Evolutionary conservation across 148 eudicot genomes (phyloP).

Genomic region (Chenopodium quinoa): DNA sequence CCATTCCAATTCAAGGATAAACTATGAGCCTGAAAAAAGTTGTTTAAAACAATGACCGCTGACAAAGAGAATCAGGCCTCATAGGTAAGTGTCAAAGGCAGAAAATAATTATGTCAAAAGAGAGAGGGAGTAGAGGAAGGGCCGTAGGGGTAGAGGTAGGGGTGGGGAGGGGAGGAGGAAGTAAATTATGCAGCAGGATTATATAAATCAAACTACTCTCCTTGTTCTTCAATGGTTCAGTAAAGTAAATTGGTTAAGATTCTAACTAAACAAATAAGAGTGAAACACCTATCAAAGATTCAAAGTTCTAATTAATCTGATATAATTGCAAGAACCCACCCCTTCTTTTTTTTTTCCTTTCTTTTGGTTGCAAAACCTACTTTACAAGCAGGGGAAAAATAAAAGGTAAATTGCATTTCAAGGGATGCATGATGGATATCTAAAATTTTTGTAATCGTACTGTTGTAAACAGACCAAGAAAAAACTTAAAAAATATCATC

Average conservation of each 20-base stretch:
- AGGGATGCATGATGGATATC: neutral
- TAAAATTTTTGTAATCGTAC: neutral
- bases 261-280: neutral
- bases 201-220: neutral
- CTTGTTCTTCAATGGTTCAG: neutral
- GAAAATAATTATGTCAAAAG: neutral
- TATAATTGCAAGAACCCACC: neutral
- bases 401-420: neutral
- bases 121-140: too few relatives aligned
- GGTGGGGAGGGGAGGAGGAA: neutral
- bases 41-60: neutral
- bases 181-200: too few relatives aligned
- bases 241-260: neutral
- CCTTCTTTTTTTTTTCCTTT: too few relatives aligned
- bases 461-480: neutral
- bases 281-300: neutral
- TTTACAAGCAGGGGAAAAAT: neutral
- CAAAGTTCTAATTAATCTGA: too few relatives aligned
- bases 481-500: neutral
- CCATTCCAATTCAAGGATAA: neutral
- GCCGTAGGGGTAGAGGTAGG: too few relatives aligned
- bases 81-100: neutral
- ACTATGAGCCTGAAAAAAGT: neutral
- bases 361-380: neutral
- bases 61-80: slow-evolving; percentile 3